Conservation (phyloP, 768 basidiomycete species). For the Pleurotus djamor region DNA sequence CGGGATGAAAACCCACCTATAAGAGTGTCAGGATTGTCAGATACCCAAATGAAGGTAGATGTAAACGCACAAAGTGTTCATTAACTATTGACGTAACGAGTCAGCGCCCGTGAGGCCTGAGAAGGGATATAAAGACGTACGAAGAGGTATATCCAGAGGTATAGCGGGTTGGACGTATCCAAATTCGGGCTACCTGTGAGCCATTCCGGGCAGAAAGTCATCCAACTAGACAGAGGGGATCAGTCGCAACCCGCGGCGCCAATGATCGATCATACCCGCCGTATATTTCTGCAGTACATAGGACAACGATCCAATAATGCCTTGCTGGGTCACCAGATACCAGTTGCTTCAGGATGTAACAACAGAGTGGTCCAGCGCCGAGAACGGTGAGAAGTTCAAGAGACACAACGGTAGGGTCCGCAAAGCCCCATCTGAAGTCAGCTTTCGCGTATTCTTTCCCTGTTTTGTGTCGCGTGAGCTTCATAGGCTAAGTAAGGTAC, state of each 20-base stretch:
- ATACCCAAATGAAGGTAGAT: background rate
- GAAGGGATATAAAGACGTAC: constrained; percentile 39
- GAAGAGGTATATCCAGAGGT: constrained; percentile 79
- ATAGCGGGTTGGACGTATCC: constrained; percentile 65
- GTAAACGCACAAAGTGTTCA: constrained; percentile 69
- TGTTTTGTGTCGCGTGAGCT: constrained; percentile 17
- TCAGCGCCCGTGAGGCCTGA: background rate
- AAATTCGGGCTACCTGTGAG: constrained; percentile 71
- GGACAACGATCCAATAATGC: constrained; percentile 79
- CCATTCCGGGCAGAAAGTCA: constrained; percentile 92
- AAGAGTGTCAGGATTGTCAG: background rate
- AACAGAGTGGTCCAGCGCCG: constrained; percentile 72
- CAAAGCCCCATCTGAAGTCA: constrained; percentile 77
- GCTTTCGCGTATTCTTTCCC: constrained; percentile 83
- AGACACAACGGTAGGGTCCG: constrained; percentile 79
- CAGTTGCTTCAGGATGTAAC: constrained; percentile 68
- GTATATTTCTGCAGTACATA: constrained; percentile 76
- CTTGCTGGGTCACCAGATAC: constrained; percentile 61
- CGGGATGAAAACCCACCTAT: constrained; percentile 80
- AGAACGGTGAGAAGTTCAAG: constrained; percentile 84
- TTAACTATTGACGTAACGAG: constrained; percentile 28
- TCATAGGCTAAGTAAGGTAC: background rate
- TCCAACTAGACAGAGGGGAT: constrained; percentile 46
- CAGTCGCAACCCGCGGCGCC: background rate
- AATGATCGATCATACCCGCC: constrained; percentile 51